These are phyloP conservation scores for Macadamia tetraphylla DNA, from an alignment of 164 flowering plant species.

Conservation along the genomic window DNA sequence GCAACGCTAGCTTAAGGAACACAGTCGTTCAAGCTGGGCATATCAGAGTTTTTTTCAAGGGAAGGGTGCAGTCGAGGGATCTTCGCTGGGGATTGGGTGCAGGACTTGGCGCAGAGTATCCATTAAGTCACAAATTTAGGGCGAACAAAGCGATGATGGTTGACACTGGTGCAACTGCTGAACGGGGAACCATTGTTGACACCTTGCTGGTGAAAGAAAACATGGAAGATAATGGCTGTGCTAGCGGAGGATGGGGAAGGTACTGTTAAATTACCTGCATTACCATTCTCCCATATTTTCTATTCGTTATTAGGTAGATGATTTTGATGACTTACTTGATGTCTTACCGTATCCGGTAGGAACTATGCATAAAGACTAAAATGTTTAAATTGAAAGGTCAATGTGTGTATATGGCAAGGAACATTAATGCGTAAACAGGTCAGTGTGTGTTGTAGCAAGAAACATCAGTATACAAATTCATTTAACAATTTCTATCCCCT, in stretches of 20 bases:
- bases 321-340: too few relatives aligned
- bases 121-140: conserved; percentile 23
- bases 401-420: neutral
- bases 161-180: conserved; percentile 36
- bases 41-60: conserved; percentile 20
- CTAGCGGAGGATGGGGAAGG: conserved; percentile 87
- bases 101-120: conserved; percentile 9
- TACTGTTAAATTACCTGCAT: conserved; percentile 6
- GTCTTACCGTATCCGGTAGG: neutral
- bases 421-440: neutral
- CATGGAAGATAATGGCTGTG: conserved; percentile 47
- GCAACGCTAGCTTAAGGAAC: conserved; percentile 40
- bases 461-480: neutral
- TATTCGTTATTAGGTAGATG: neutral
- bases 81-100: conserved; percentile 28
- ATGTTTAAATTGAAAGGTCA: neutral
- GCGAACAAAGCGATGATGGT: conserved; percentile 57
- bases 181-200: conserved; percentile 28
- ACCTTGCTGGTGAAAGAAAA: conserved; percentile 42
- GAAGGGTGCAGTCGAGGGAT: conserved; percentile 17
- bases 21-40: conserved; percentile 32
- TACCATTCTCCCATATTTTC: neutral
- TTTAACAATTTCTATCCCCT: neutral
- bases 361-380: neutral
- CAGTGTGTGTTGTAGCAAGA: neutral